A percentile compares a stretch with the other conserved stretches of the same genome.
phyloP scores from a whole-genome alignment of 805 yeast genomes.

The Metschnikowia vanudenii region DNA sequence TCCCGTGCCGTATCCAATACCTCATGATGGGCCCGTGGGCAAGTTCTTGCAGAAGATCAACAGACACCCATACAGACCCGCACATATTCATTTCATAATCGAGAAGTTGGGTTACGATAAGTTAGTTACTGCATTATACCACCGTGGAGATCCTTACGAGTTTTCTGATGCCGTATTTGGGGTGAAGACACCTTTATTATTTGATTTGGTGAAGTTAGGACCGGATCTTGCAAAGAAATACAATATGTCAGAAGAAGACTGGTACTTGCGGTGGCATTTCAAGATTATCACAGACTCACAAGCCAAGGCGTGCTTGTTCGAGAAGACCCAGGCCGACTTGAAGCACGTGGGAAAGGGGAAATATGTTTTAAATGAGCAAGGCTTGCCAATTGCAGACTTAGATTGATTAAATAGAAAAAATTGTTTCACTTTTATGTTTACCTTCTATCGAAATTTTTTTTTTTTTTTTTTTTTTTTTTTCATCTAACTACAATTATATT shows the following conservation, averaged over 20 bases:
- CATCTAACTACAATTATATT: not conserved
- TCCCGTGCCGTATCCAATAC: slow-evolving; percentile 11
- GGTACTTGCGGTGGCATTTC: slow-evolving; percentile 24
- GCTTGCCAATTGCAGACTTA: slow-evolving; percentile 21
- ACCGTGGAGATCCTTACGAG: slow-evolving; percentile 22
- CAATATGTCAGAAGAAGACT: slow-evolving; percentile 20
- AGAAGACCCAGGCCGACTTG: slow-evolving; percentile 15
- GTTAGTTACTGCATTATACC: slow-evolving; percentile 23
- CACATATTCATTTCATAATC: slow-evolving; percentile 24
- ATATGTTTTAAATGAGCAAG: slow-evolving; percentile 17
- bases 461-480: too few relatives aligned
- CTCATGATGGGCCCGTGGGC: slow-evolving; percentile 11
- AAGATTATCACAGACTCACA: slow-evolving; percentile 17
- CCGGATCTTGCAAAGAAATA: slow-evolving; percentile 18
- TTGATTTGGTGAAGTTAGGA: slow-evolving; percentile 17
- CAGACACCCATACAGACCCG: slow-evolving; percentile 13
- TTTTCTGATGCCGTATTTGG: slow-evolving; percentile 24
- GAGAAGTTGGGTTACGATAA: slow-evolving; percentile 21
- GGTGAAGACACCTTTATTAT: slow-evolving; percentile 19
- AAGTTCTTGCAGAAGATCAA: slow-evolving; percentile 2
- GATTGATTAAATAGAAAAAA: slow-evolving; percentile 12
- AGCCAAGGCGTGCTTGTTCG: slow-evolving; percentile 9
- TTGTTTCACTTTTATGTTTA: not conserved
- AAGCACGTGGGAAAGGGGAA: slow-evolving; percentile 7
- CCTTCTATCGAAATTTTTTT: not conserved